Evolutionary conservation across 129 eudicot species (phyloP).

Genomic region (Saussurea involucrata): DNA sequence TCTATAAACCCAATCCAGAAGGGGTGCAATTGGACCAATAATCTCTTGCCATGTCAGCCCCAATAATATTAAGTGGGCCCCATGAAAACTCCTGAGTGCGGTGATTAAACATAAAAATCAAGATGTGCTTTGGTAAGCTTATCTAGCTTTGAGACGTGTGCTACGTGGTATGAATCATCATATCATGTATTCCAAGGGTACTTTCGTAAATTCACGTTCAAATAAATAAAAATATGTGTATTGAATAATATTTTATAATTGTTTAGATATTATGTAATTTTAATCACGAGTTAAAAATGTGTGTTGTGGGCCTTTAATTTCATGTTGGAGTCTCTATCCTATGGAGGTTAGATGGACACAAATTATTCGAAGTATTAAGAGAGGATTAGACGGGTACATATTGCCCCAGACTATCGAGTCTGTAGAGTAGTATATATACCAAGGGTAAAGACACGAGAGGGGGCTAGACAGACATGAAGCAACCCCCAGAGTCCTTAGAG

Average conservation of each 20-base stretch:
- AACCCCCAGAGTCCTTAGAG: too few species aligned
- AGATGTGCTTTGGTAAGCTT: slow-evolving; percentile 36
- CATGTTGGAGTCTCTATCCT: too few species aligned
- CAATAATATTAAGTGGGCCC: slow-evolving; percentile 21
- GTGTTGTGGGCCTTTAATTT: background rate
- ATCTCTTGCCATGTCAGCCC: slow-evolving; percentile 33
- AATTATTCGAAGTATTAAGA: too few species aligned
- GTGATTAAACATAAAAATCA: background rate
- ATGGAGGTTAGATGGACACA: too few species aligned
- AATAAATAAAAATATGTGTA: background rate
- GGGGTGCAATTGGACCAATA: slow-evolving; percentile 6
- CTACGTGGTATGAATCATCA: slow-evolving; percentile 18
- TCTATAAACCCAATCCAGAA: slow-evolving; percentile 23
- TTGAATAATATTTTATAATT: background rate
- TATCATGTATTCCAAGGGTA: background rate
- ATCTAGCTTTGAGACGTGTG: slow-evolving; percentile 34
- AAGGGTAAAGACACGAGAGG: too few species aligned
- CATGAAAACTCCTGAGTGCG: background rate
- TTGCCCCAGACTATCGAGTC: too few species aligned
- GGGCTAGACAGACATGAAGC: too few species aligned
- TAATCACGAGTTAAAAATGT: background rate
- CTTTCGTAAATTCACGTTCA: background rate
- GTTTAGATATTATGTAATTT: background rate
- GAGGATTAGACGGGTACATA: too few species aligned
- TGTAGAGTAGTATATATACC: too few species aligned